A percentile compares a stretch with the other conserved stretches of the same genome.
Evolutionary conservation across 2,329 filamentous ascomycete species (phyloP).

Genomic region (Rasamsonia emersonii): DNA sequence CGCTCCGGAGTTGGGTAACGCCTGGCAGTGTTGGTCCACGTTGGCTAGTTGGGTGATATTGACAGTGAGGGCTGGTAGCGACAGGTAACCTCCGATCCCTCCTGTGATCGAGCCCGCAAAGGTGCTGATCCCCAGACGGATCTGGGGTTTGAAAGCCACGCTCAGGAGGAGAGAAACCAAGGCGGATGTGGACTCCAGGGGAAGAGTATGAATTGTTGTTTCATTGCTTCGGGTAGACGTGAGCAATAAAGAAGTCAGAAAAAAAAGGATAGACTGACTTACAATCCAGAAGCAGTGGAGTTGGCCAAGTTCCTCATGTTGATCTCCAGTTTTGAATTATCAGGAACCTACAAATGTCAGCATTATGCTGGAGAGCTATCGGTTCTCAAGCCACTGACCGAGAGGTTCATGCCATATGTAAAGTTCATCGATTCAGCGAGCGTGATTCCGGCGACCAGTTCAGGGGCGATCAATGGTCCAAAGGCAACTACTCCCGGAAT

Average conservation of each 20-base stretch:
- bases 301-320: constrained; percentile 10
- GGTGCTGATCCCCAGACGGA: constrained; percentile 13
- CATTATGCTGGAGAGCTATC: not conserved
- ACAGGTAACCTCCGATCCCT: constrained; percentile 15
- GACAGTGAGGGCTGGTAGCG: constrained; percentile 14
- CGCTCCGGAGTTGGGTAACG: not conserved
- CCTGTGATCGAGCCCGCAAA: constrained; percentile 8
- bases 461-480: constrained; percentile 10
- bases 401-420: constrained; percentile 14
- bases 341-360: constrained; percentile 10
- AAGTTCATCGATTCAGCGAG: constrained; percentile 10
- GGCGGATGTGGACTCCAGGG: constrained; percentile 10
- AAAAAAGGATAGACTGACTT: too few species aligned
- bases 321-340: constrained; percentile 11
- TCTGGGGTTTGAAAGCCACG: constrained; percentile 11
- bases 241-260: not conserved
- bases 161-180: constrained; percentile 9
- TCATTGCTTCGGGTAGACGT: constrained; percentile 10
- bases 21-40: constrained; percentile 14
- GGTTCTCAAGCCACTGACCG: constrained; percentile 9
- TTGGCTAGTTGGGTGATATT: constrained; percentile 12
- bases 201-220: constrained; percentile 11
- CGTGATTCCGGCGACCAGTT: constrained; percentile 9
- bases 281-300: constrained; percentile 24
- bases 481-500: constrained; percentile 14